Percentiles rank a stretch among this genome's conserved stretches.
phyloP scores from a whole-genome alignment of 2,329 filamentous ascomycete genomes.

The Penicillium brevicompactum region DNA sequence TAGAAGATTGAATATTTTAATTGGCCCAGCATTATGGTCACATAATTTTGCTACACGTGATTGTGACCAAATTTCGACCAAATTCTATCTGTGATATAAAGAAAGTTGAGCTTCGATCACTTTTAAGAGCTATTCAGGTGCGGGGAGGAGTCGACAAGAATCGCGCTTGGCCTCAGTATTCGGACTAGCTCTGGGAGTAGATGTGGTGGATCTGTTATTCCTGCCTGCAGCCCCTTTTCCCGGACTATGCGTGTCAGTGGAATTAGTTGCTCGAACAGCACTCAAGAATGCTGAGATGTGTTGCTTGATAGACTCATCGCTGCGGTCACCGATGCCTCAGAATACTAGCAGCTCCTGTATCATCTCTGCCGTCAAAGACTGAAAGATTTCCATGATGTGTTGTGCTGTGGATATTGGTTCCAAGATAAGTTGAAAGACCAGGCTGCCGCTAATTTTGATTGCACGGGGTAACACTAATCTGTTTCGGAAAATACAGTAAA shows the following conservation, averaged over 20 bases:
- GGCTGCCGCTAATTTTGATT: too few relatives aligned
- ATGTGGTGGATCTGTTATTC: slow-evolving; percentile 8
- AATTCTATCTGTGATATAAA: too few relatives aligned
- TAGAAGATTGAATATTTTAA: too few relatives aligned
- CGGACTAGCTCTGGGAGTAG: slow-evolving; percentile 8
- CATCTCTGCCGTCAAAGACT: slow-evolving; percentile 6
- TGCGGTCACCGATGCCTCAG: slow-evolving; percentile 2
- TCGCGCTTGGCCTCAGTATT: neutral
- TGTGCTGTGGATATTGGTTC: too few relatives aligned
- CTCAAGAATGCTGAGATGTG: slow-evolving; percentile 6
- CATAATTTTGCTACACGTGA: too few relatives aligned
- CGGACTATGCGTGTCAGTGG: slow-evolving; percentile 2
- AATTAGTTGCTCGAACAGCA: neutral
- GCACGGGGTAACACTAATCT: too few relatives aligned
- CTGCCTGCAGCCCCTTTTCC: slow-evolving; percentile 2
- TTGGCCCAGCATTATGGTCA: too few relatives aligned
- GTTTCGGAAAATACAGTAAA: too few relatives aligned
- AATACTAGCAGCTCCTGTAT: slow-evolving; percentile 1
- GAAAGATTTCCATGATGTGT: slow-evolving; percentile 2
- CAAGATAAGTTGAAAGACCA: too few relatives aligned
- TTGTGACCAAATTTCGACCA: too few relatives aligned
- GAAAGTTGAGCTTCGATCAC: too few relatives aligned
- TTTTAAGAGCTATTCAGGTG: too few relatives aligned
- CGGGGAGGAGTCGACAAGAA: slow-evolving; percentile 8
- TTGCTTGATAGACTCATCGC: slow-evolving; percentile 6